These are phyloP conservation scores for Colletotrichum camelliae DNA, from an alignment of 2,329 filamentous ascomycete genomes.

Conservation along the genomic window DNA sequence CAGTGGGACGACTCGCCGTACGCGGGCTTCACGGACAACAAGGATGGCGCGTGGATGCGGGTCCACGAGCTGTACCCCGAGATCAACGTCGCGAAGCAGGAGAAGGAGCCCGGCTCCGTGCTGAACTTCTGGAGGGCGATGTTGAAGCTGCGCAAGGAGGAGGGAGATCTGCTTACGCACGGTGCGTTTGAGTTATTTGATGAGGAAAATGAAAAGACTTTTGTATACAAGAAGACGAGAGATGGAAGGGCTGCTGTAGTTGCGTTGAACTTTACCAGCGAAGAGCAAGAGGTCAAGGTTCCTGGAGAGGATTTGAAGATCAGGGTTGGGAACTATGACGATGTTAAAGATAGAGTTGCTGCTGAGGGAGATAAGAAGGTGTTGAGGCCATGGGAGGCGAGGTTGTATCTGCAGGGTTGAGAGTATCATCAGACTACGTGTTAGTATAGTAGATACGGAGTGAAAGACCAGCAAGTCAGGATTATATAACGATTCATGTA, in stretches of 20 bases:
- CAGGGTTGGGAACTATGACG: conserved; percentile 34
- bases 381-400: conserved; percentile 39
- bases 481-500: too few species aligned
- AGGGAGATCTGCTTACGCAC: conserved; percentile 65
- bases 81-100: conserved; percentile 61
- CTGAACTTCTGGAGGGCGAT: conserved; percentile 66
- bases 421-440: too few species aligned
- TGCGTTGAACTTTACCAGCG: conserved; percentile 42
- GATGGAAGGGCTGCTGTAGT: conserved; percentile 34
- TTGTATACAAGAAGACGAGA: conserved; percentile 48
- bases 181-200: conserved; percentile 62
- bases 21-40: conserved; percentile 64
- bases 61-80: conserved; percentile 61
- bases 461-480: too few species aligned
- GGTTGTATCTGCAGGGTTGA: conserved; percentile 32
- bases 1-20: conserved; percentile 64
- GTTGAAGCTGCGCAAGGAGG: conserved; percentile 58
- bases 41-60: conserved; percentile 59
- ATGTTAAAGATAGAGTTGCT: conserved; percentile 21
- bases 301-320: conserved; percentile 25
- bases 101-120: conserved; percentile 49
- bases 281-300: conserved; percentile 30
- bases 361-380: conserved; percentile 11
- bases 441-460: too few species aligned
- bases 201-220: conserved; percentile 47